phyloP scores from a whole-genome alignment of 768 basidiomycete genomes.

The Porphyrellus cyaneotinctus region DNA sequence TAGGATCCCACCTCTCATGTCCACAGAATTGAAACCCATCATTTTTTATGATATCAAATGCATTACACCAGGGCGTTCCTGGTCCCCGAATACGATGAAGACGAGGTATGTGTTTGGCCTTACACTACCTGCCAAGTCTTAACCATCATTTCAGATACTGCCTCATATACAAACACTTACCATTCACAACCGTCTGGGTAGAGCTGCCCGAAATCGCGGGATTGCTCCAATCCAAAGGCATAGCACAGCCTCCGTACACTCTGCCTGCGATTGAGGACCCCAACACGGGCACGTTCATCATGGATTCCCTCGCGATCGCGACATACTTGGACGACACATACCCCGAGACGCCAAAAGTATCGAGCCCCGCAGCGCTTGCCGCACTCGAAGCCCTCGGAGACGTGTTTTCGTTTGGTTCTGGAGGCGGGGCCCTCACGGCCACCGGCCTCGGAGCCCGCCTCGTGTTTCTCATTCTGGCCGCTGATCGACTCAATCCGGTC shows the following conservation, averaged over 20 bases:
- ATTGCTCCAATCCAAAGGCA: constrained; percentile 24
- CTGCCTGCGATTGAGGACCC: constrained; percentile 50
- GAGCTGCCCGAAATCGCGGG: constrained; percentile 43
- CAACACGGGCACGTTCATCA: constrained; percentile 33
- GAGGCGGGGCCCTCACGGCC: no score
- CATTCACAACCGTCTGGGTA: constrained; percentile 20
- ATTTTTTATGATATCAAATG: constrained; percentile 36
- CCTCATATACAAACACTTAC: constrained; percentile 12
- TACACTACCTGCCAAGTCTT: no score
- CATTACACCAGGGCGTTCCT: constrained; percentile 24
- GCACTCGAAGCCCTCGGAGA: constrained; percentile 32
- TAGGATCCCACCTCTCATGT: constrained; percentile 2
- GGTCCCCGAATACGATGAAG: constrained; percentile 35
- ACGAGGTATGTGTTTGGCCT: constrained; percentile 1
- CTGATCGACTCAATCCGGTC: constrained; percentile 27
- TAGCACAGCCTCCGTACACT: constrained; percentile 33
- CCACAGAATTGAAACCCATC: constrained; percentile 20
- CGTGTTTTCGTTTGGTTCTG: constrained; percentile 7
- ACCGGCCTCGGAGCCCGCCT: constrained; percentile 1
- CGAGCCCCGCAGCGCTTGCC: constrained; percentile 33
- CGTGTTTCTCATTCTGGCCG: constrained; percentile 22
- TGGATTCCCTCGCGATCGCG: constrained; percentile 46
- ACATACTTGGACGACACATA: constrained; percentile 40
- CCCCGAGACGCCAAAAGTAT: constrained; percentile 38
- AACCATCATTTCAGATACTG: constrained; percentile 7